Evolutionary conservation across 495 filamentous ascomycete species (phyloP).

Genomic region (Tuber melanosporum): DNA sequence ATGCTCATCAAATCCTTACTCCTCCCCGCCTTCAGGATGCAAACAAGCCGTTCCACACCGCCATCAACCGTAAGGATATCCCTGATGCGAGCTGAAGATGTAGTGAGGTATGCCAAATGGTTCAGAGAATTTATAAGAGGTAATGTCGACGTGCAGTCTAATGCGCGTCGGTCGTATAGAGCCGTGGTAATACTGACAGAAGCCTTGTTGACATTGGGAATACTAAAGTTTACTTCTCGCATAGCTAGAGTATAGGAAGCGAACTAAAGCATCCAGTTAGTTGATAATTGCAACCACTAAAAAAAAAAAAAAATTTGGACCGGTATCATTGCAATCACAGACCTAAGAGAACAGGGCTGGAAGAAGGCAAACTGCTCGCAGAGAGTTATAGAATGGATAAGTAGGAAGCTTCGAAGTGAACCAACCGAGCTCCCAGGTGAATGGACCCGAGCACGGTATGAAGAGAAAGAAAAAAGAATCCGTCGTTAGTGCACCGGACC

Average conservation of each 20-base stretch:
- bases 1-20: conserved; percentile 98
- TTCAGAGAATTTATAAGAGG: conserved; percentile 97
- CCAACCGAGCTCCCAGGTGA: not conserved
- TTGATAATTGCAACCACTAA: not conserved
- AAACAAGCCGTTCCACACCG: conserved; percentile 89
- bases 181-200: conserved; percentile 98
- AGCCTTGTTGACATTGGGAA: conserved; percentile 99
- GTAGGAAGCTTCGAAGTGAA: not conserved
- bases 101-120: conserved; percentile 95
- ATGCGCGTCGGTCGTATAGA: conserved; percentile 90
- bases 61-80: conserved; percentile 98
- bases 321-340: not conserved
- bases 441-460: not conserved
- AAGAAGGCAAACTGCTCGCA: not conserved
- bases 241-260: conserved; percentile 46
- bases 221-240: conserved; percentile 99
- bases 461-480: conserved; percentile 1
- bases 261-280: not conserved
- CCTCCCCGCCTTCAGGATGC: conserved; percentile 92
- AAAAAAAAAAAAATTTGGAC: not conserved
- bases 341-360: not conserved
- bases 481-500: conserved; percentile 19
- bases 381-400: not conserved
- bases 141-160: conserved; percentile 95
- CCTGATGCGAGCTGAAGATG: conserved; percentile 93